Evolutionary conservation across 306 rosid genomes (phyloP).

Genomic region (Crotalaria pallida): DNA sequence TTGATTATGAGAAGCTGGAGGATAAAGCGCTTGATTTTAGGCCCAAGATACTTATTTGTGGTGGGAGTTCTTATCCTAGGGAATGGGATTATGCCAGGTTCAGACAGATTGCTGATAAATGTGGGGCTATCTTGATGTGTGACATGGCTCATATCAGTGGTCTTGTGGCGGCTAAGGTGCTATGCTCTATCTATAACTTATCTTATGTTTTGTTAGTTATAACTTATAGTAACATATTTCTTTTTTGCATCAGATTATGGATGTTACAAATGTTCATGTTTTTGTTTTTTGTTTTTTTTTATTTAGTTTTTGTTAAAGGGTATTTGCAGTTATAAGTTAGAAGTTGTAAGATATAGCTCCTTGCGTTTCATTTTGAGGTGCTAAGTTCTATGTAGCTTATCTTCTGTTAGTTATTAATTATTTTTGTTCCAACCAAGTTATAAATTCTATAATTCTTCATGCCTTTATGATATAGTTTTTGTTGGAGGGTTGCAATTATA

Average conservation of each 20-base stretch:
- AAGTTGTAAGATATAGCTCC: too few species aligned
- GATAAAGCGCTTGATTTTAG: slow-evolving; percentile 73
- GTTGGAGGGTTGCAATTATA: background rate
- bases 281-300: background rate
- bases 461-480: background rate
- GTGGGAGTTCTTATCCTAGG: slow-evolving; percentile 83
- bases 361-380: too few species aligned
- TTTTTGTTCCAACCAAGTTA: too few species aligned
- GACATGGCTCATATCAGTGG: slow-evolving; percentile 95
- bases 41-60: slow-evolving; percentile 80
- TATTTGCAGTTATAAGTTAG: too few species aligned
- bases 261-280: background rate
- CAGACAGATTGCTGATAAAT: slow-evolving; percentile 71
- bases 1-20: slow-evolving; percentile 80
- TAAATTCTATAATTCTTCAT: too few species aligned
- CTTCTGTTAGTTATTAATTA: too few species aligned
- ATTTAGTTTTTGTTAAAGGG: too few species aligned
- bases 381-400: too few species aligned
- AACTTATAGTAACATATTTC: background rate
- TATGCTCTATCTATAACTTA: background rate
- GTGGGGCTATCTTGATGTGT: slow-evolving; percentile 79
- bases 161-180: slow-evolving; percentile 80
- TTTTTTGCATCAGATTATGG: background rate
- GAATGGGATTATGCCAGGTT: slow-evolving; percentile 80
- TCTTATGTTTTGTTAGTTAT: background rate